Conservation (phyloP, 495 filamentous ascomycete genomes). For the Daldinia bambusicola region DNA sequence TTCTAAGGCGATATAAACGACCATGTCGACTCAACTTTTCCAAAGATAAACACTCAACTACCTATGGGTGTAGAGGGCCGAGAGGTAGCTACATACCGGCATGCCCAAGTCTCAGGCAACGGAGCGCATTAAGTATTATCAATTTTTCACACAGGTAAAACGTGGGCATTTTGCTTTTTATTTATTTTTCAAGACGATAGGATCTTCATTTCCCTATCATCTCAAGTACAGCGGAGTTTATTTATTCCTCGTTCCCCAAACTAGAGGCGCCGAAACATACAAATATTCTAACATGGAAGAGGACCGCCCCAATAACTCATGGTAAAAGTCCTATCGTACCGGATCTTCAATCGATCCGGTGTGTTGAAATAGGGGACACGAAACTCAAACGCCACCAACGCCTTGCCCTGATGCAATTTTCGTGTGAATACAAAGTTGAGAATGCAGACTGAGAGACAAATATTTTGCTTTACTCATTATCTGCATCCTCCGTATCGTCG, state of each 20-base stretch:
- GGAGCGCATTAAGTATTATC: neutral
- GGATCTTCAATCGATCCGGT: slow-evolving; percentile 26
- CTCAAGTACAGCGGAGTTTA: slow-evolving; percentile 22
- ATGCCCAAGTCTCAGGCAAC: neutral
- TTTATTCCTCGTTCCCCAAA: slow-evolving; percentile 5
- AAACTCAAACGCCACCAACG: slow-evolving; percentile 48
- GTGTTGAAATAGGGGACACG: slow-evolving; percentile 21
- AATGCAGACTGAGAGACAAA: slow-evolving; percentile 9
- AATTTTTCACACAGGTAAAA: neutral
- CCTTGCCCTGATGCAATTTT: slow-evolving; percentile 49
- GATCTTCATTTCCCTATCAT: slow-evolving; percentile 16
- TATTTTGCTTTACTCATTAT: slow-evolving; percentile 37
- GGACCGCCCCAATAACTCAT: slow-evolving; percentile 18
- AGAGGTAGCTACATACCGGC: neutral
- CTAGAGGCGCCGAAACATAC: slow-evolving; percentile 6
- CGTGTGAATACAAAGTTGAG: slow-evolving; percentile 36
- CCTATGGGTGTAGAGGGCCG: neutral
- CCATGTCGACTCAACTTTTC: neutral
- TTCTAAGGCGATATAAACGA: neutral
- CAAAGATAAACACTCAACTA: neutral
- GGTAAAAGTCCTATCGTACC: slow-evolving; percentile 30
- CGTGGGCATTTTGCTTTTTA: neutral
- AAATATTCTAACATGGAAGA: slow-evolving; percentile 19
- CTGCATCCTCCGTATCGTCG: slow-evolving; percentile 48
- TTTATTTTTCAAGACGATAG: neutral